Conservation (phyloP, 148 eudicot species). For the Fagopyrum homotropicum region DNA sequence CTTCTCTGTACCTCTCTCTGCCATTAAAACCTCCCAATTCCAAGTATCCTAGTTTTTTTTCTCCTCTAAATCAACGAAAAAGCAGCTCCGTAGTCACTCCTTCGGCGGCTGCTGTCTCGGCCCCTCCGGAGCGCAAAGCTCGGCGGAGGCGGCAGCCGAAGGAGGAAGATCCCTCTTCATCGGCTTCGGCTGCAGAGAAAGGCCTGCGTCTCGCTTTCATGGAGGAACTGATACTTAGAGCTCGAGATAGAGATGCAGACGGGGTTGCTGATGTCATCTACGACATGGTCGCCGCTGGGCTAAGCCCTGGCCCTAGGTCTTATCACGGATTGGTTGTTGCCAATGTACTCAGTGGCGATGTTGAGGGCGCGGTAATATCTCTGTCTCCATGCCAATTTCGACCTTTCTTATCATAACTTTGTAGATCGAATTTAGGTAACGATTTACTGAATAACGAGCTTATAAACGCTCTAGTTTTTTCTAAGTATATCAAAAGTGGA, state of each 20-base stretch:
- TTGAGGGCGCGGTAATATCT: slow-evolving; percentile 55
- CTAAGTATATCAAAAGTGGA: too few species aligned
- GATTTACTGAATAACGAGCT: background rate
- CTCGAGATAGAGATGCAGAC: slow-evolving; percentile 37
- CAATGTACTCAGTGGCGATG: slow-evolving; percentile 50
- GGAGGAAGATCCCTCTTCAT: slow-evolving; percentile 23
- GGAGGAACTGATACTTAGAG: slow-evolving; percentile 77
- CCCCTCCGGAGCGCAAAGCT: slow-evolving; percentile 22
- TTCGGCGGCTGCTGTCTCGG: slow-evolving; percentile 24
- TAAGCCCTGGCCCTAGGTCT: slow-evolving; percentile 74
- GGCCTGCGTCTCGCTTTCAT: slow-evolving; percentile 61
- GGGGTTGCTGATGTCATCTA: slow-evolving; percentile 76
- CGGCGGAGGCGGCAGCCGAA: slow-evolving; percentile 28
- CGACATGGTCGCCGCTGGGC: slow-evolving; percentile 88
- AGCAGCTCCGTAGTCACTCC: slow-evolving; percentile 10
- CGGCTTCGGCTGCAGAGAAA: slow-evolving; percentile 53
- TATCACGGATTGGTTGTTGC: slow-evolving; percentile 77
- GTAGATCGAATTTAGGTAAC: background rate
- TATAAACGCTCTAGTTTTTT: too few species aligned
- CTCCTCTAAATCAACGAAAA: slow-evolving; percentile 15
- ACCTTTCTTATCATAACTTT: slow-evolving; percentile 2
- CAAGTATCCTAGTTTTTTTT: slow-evolving; percentile 2
- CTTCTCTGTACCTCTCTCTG: slow-evolving; percentile 22
- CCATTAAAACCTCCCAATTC: slow-evolving; percentile 15
- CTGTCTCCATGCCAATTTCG: slow-evolving; percentile 5